Evolutionary conservation across 371 early-diverging fungal species (phyloP), one percentile per base, ranked within the genome.

Genomic region (Capillidium heterosporum): DNA sequence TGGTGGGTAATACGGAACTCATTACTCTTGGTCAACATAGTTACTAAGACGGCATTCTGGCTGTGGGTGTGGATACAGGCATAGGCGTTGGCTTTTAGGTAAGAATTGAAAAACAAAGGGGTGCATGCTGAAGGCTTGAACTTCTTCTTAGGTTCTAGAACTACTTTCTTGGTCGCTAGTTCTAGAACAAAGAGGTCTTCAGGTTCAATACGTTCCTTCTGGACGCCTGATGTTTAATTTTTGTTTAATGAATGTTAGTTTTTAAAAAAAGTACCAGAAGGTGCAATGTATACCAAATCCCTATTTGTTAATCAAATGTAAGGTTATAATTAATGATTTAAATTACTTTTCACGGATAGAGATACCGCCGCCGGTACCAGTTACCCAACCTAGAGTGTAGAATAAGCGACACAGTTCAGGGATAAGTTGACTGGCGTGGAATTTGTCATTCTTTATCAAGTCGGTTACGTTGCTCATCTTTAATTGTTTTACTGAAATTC

Each of bases 11-110:
- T 90, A n/a, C 67, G 68, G 67, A 87, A 87, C 32, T 72, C 77
- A 19, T 74, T 65, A 23, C 82, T 83, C 17, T 74, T 68, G 56
- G 66, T 82, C 48, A 94, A 63, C 65, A 96, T 64, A 0, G 97
- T 94, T 1, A 75, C 91, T 82, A 95, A 82, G 32, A 95, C 91
- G 0, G 97, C 97, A 61, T 88, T 74, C 65, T 90, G 91, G 15
- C 92, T 92, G 68, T 96, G 95, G 2, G 95, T 91, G 63, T 95
- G 95, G 63, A 96, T 90, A 73, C 94, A 93, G 4, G 94, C 92
- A 32, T 85, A 85, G n/a, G 92, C 90, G 39, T 76, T 71, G n/a
- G 89, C 77, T 79, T 87, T 72, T 5, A 76, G 76, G 70, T 89
- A 94, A 4, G 91, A 85, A 65, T 89, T 92, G 64, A 81, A 91